A percentile compares a stretch with the other conserved stretches of the same genome.
These are phyloP conservation scores for Phaeosphaeria sp. DNA, from an alignment of 2,329 filamentous ascomycete genomes.

Conservation along the genomic window DNA sequence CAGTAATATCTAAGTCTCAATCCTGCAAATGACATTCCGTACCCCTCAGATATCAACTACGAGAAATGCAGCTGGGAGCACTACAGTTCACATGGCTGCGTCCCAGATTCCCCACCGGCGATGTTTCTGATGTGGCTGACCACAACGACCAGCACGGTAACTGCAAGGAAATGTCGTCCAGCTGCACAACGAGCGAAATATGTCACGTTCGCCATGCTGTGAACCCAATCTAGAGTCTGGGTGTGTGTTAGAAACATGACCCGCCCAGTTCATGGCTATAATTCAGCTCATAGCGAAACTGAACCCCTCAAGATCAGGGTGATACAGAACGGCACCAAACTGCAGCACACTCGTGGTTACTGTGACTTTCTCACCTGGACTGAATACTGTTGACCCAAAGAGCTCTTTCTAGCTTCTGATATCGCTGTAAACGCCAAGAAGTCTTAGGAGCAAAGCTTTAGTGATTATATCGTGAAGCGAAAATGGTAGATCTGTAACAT, in stretches of 20 bases:
- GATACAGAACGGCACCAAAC: not conserved
- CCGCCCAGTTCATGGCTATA: not conserved
- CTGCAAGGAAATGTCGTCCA: not conserved
- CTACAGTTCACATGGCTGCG: not conserved
- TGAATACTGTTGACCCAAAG: not conserved
- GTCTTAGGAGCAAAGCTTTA: not conserved
- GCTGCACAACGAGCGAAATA: not conserved
- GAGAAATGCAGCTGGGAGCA: not conserved
- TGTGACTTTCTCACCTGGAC: not conserved
- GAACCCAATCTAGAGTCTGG: not conserved
- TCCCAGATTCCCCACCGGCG: not conserved
- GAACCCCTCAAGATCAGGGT: not conserved
- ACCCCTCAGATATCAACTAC: not conserved
- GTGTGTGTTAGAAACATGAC: not conserved
- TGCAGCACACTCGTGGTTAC: not conserved
- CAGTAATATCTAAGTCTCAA: too few relatives aligned
- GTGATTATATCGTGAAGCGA: not conserved
- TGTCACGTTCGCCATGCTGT: not conserved
- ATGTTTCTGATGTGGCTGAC: not conserved
- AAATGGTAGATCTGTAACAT: not conserved
- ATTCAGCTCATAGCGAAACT: not conserved
- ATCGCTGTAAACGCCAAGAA: not conserved
- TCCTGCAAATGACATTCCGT: too few relatives aligned
- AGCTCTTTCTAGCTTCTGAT: not conserved
- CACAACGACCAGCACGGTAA: not conserved